These are phyloP conservation scores for Ophiostoma montium DNA, from an alignment of 2,329 filamentous ascomycete genomes.

Conservation along the genomic window DNA sequence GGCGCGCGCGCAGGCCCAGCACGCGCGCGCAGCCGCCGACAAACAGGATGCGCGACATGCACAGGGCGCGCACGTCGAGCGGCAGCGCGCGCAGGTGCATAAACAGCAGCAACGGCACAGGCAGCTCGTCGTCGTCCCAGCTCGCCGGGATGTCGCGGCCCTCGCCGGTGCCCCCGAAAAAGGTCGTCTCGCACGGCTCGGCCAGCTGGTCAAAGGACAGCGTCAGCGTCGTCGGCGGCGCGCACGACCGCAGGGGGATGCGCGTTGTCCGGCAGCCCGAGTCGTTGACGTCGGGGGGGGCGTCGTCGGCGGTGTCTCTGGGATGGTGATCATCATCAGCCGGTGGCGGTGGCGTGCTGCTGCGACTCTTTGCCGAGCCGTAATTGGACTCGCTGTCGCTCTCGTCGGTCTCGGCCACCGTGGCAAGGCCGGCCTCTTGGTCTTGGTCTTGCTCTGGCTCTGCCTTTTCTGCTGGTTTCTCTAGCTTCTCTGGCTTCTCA, in stretches of 20 bases:
- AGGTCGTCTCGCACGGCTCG: slow-evolving; percentile 58
- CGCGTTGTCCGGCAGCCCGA: slow-evolving; percentile 13
- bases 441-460: slow-evolving; percentile 13
- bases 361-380: not conserved
- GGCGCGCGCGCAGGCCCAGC: slow-evolving; percentile 62
- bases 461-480: too few species aligned
- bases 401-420: slow-evolving; percentile 45
- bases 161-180: slow-evolving; percentile 40
- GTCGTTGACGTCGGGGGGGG: too few species aligned
- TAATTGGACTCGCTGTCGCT: slow-evolving; percentile 13
- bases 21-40: slow-evolving; percentile 69
- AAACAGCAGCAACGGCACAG: slow-evolving; percentile 65
- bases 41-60: slow-evolving; percentile 81
- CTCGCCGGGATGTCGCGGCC: slow-evolving; percentile 31
- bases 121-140: slow-evolving; percentile 77
- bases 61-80: slow-evolving; percentile 67
- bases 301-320: too few species aligned
- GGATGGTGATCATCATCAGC: not conserved
- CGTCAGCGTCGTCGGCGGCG: slow-evolving; percentile 39
- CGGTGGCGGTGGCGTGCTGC: slow-evolving; percentile 20
- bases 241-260: slow-evolving; percentile 31
- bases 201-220: slow-evolving; percentile 58
- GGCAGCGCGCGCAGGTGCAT: slow-evolving; percentile 60
- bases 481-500: too few species aligned
- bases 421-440: slow-evolving; percentile 26